Evolutionary conservation across 1,284 basidiomycete species (phyloP).

Genomic region (Moniliella sp.): DNA sequence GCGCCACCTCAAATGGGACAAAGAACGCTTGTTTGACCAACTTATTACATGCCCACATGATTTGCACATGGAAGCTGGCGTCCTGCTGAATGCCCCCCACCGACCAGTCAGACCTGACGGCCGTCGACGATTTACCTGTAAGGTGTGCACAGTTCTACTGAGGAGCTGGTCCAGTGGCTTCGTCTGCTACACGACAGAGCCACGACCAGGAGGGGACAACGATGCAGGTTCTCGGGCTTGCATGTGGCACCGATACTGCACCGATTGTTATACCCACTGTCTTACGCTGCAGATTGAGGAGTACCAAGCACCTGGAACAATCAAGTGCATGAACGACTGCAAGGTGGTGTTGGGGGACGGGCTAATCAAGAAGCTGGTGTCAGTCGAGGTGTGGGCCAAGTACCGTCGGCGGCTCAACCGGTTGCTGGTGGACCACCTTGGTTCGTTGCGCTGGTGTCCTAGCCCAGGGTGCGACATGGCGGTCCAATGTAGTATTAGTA

Average conservation of each 20-base stretch:
- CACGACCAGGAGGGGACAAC: neutral
- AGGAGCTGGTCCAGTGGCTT: slow-evolving; percentile 7
- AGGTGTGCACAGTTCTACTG: slow-evolving; percentile 19
- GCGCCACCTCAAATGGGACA: slow-evolving; percentile 77
- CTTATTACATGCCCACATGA: slow-evolving; percentile 27
- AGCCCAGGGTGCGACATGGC: slow-evolving; percentile 49
- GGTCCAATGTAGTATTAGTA: slow-evolving; percentile 57
- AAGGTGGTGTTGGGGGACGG: slow-evolving; percentile 44
- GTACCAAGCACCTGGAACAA: slow-evolving; percentile 59
- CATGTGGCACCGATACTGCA: slow-evolving; percentile 29
- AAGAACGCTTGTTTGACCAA: slow-evolving; percentile 52
- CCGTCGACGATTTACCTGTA: slow-evolving; percentile 15
- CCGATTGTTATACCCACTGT: slow-evolving; percentile 67
- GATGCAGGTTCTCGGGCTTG: slow-evolving; percentile 22
- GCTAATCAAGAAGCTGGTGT: slow-evolving; percentile 9
- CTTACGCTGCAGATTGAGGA: slow-evolving; percentile 61
- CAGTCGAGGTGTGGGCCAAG: neutral
- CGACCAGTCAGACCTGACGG: slow-evolving; percentile 6
- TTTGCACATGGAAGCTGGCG: slow-evolving; percentile 23
- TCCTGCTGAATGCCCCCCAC: slow-evolving; percentile 14
- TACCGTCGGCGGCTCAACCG: slow-evolving; percentile 70
- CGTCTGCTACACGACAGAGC: slow-evolving; percentile 3
- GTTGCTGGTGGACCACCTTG: slow-evolving; percentile 68
- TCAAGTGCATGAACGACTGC: slow-evolving; percentile 87
- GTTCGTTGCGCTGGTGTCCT: slow-evolving; percentile 74